Evolutionary conservation across 768 basidiomycete species (phyloP).

Genomic region (Scleroderma bovista): DNA sequence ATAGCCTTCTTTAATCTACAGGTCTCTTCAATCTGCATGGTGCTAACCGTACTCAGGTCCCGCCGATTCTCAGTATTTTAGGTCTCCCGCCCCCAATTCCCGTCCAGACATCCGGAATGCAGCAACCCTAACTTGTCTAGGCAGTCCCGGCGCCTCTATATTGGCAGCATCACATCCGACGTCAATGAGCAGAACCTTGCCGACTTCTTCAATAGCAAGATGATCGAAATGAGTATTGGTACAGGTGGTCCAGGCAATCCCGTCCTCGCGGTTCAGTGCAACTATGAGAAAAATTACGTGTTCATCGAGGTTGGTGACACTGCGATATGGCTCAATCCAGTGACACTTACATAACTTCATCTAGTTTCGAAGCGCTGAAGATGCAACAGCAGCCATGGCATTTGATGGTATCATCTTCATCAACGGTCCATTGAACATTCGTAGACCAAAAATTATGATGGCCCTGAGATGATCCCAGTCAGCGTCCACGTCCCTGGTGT

Average conservation of each 20-base stretch:
- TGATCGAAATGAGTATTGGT: slow-evolving; percentile 87
- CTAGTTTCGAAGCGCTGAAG: slow-evolving; percentile 97
- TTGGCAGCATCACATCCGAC: slow-evolving; percentile 92
- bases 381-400: slow-evolving; percentile 94
- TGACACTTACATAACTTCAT: slow-evolving; percentile 8
- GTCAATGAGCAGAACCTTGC: slow-evolving; percentile 90
- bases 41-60: slow-evolving; percentile 84
- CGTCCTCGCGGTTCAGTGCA: slow-evolving; percentile 90
- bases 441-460: slow-evolving; percentile 98
- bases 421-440: slow-evolving; percentile 93
- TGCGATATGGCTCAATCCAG: neutral
- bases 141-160: slow-evolving; percentile 92
- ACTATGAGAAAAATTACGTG: slow-evolving; percentile 98
- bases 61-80: slow-evolving; percentile 74
- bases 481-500: too few relatives aligned
- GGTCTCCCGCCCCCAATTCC: slow-evolving; percentile 80
- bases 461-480: too few relatives aligned
- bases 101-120: slow-evolving; percentile 78
- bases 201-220: slow-evolving; percentile 94
- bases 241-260: slow-evolving; percentile 84
- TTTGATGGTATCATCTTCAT: slow-evolving; percentile 97
- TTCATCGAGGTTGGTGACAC: slow-evolving; percentile 79
- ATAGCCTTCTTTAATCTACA: slow-evolving; percentile 32
- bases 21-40: slow-evolving; percentile 97
- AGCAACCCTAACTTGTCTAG: slow-evolving; percentile 86